These are phyloP conservation scores for Sporothrix curviconia DNA, from an alignment of 2,329 filamentous ascomycete genomes.

Conservation along the genomic window DNA sequence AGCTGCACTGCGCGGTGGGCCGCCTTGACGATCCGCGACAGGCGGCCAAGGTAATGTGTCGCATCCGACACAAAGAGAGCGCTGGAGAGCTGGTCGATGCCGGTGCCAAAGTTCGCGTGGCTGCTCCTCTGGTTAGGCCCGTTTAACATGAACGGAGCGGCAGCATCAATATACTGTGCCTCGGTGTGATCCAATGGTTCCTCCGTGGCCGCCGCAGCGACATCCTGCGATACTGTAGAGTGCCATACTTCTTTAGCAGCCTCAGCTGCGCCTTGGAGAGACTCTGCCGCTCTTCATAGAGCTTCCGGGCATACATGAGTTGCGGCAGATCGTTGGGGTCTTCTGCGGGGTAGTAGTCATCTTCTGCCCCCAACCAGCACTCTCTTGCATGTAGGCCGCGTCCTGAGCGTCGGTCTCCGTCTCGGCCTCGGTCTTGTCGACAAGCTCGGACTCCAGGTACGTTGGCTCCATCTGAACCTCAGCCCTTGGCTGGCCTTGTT, in stretches of 20 bases:
- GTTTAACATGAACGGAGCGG: not conserved
- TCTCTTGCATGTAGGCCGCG: too few species aligned
- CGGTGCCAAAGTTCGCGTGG: not conserved
- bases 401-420: not conserved
- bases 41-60: conserved; percentile 12
- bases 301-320: not conserved
- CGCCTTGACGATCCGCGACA: conserved; percentile 5
- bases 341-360: too few species aligned
- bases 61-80: conserved; percentile 15
- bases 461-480: too few species aligned
- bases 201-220: not conserved
- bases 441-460: too few species aligned
- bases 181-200: too few species aligned
- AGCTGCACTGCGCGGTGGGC: not conserved
- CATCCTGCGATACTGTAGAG: too few species aligned
- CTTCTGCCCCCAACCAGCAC: too few species aligned
- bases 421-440: not conserved
- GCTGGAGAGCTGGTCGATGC: not conserved
- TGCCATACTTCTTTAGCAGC: not conserved
- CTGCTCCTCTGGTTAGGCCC: not conserved
- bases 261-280: not conserved
- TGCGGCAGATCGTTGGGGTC: not conserved
- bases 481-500: too few species aligned
- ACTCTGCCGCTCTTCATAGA: not conserved
- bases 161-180: not conserved